phyloP scores from a whole-genome alignment of 371 early-diverging fungal species.

The Mortierella sp. region DNA sequence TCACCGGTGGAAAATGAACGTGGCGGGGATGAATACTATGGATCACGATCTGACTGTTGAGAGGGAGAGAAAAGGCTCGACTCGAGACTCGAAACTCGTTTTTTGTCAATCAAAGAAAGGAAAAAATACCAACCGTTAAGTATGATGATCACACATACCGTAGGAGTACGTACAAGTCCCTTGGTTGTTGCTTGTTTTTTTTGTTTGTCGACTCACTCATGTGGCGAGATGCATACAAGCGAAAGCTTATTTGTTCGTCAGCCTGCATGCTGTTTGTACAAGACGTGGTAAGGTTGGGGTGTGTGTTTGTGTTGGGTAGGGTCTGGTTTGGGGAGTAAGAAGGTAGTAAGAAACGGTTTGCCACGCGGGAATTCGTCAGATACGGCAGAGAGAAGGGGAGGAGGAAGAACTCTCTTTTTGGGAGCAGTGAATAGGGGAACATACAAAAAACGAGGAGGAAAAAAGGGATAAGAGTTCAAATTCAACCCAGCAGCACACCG shows the following conservation, averaged over 20 bases:
- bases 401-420: neutral
- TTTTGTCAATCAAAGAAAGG: no score
- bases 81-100: no score
- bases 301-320: neutral
- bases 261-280: neutral
- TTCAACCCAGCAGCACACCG: no score
- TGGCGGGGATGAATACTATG: neutral
- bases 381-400: neutral
- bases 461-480: no score
- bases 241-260: neutral
- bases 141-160: no score
- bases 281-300: slow-evolving; percentile 1
- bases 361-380: neutral
- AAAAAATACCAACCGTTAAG: no score
- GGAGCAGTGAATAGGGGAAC: no score
- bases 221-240: neutral
- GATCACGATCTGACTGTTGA: neutral
- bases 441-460: no score
- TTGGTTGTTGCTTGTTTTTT: no score
- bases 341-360: neutral
- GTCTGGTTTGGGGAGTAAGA: neutral
- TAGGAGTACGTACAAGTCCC: no score
- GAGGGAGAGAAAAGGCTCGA: neutral
- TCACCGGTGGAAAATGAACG: neutral
- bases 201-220: neutral